Conservation (phyloP, 768 basidiomycete genomes). For the Podaxis rugospora region DNA sequence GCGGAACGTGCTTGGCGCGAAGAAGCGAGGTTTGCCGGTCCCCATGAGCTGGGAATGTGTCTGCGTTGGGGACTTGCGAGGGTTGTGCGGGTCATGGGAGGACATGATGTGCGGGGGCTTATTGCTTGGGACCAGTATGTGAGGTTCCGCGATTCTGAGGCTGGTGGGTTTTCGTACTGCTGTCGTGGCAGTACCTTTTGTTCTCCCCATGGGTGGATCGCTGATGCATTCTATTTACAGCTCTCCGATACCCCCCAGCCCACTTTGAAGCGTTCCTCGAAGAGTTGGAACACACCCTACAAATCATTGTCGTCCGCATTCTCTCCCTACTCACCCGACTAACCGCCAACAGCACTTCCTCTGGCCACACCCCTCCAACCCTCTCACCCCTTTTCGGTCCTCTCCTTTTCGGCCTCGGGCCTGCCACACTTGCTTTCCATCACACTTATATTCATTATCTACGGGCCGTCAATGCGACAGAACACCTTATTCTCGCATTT, state of each 20-base stretch:
- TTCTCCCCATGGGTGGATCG: background rate
- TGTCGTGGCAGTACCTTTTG: background rate
- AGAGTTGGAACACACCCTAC: conserved; percentile 46
- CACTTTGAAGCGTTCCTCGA: conserved; percentile 72
- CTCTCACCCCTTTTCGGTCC: conserved; percentile 89
- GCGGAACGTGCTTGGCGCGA: conserved; percentile 65
- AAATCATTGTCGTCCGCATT: conserved; percentile 60
- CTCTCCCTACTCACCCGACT: conserved; percentile 80
- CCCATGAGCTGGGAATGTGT: conserved; percentile 88
- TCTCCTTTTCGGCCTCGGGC: conserved; percentile 77
- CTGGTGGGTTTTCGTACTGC: conserved; percentile 47
- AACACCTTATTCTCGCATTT: conserved; percentile 89
- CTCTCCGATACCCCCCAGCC: conserved; percentile 59
- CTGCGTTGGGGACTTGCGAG: conserved; percentile 90
- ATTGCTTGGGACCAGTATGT: conserved; percentile 82
- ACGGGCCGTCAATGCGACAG: conserved; percentile 79
- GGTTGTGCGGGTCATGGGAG: conserved; percentile 64
- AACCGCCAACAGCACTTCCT: conserved; percentile 76
- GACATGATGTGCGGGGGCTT: conserved; percentile 76
- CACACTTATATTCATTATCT: conserved; percentile 62
- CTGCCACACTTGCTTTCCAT: conserved; percentile 43
- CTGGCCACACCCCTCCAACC: conserved; percentile 88
- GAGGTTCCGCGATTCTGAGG: conserved; percentile 79
- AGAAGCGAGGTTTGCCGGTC: conserved; percentile 79
- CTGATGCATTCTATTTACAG: conserved; percentile 27